Conservation (phyloP, 2,329 filamentous ascomycete species). For the Chlorencoelia australis region DNA sequence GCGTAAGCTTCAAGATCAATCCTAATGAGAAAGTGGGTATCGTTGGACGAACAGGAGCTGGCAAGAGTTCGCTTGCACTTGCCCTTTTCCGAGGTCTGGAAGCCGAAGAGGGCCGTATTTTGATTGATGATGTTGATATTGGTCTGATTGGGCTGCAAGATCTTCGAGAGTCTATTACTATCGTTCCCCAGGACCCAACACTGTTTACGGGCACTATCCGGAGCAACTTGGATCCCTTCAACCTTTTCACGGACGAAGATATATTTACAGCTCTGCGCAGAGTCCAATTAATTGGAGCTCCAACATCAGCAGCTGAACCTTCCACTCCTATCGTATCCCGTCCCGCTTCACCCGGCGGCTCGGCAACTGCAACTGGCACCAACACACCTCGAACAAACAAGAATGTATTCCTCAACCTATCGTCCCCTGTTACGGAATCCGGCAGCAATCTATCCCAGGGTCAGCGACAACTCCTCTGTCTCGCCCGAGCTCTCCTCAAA, state of each 20-base stretch:
- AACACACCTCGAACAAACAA: slow-evolving; percentile 62
- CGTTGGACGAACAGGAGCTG: slow-evolving; percentile 88
- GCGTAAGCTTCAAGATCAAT: slow-evolving; percentile 77
- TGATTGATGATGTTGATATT: slow-evolving; percentile 88
- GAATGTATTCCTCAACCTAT: slow-evolving; percentile 85
- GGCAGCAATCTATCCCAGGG: slow-evolving; percentile 93
- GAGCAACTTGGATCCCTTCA: slow-evolving; percentile 88
- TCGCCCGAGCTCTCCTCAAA: slow-evolving; percentile 87
- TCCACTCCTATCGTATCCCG: slow-evolving; percentile 27
- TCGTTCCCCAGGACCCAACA: slow-evolving; percentile 94
- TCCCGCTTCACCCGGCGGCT: slow-evolving; percentile 15
- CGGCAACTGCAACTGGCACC: slow-evolving; percentile 20
- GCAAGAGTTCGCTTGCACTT: slow-evolving; percentile 89
- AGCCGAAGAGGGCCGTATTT: slow-evolving; percentile 77
- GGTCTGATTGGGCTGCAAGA: slow-evolving; percentile 85
- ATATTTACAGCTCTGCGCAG: slow-evolving; percentile 79
- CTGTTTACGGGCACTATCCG: slow-evolving; percentile 88
- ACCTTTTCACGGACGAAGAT: slow-evolving; percentile 77
- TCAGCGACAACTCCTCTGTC: slow-evolving; percentile 86
- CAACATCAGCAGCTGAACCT: slow-evolving; percentile 18
- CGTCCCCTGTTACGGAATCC: slow-evolving; percentile 76
- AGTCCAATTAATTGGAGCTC: slow-evolving; percentile 71
- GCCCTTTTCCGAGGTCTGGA: slow-evolving; percentile 91
- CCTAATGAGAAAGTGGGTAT: slow-evolving; percentile 91
- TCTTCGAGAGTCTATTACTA: slow-evolving; percentile 86